Evolutionary conservation across 2,329 filamentous ascomycete genomes (phyloP), one percentile per base, ranked within the genome.

Genomic region (Paraphoma sp.): DNA sequence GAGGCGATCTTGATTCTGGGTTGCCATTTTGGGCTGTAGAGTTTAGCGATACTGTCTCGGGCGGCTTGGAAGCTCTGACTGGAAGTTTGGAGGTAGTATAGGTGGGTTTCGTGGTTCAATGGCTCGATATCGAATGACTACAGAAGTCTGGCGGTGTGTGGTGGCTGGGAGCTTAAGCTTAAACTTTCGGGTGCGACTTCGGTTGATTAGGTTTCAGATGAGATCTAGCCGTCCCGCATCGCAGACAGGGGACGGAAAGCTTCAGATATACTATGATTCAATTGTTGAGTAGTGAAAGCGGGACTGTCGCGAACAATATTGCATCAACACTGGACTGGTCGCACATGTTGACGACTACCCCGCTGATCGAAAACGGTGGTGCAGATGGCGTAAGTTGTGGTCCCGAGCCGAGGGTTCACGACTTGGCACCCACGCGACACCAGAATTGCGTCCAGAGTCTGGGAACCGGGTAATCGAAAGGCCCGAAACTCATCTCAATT

Each of bases 1-100:
- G 11, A 82, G 69, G 31, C 72, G 71, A 57, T 75, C 72, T 62
- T 74, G 74, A 56, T 73, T 75, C 17, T 65, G 64, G 9, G 65
- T 64, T 12, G 70, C 65, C 53, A 65, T 64, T 53, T 58, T 49
- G 31, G 54, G 23, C 2, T 23, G 23, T 23, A 23, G 23, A 23
- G 23, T 23, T 5, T 23, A 23, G 5, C 5, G 23, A 23, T 5
- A 23, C 23, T 23, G 23, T 23, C 23, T 23, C 23, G 23, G 5
- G 3, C 23, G 23, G 23, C 23, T 23, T 36, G 14, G 14, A 2
- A 14, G 33, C 33, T 36, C 33, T 3, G 33, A 36, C 2, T 2
- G 23, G 33, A 36, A 36, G 33, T 10, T 10, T 10, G 33, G 9
- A 36, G 14, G 33, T 14, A 2, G 14, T 36, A 36, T 10, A 36